Percentiles rank a stretch among this genome's conserved stretches.
phyloP scores from a whole-genome alignment of 176 grass and related monocot species.

The Oryza coarctata region DNA sequence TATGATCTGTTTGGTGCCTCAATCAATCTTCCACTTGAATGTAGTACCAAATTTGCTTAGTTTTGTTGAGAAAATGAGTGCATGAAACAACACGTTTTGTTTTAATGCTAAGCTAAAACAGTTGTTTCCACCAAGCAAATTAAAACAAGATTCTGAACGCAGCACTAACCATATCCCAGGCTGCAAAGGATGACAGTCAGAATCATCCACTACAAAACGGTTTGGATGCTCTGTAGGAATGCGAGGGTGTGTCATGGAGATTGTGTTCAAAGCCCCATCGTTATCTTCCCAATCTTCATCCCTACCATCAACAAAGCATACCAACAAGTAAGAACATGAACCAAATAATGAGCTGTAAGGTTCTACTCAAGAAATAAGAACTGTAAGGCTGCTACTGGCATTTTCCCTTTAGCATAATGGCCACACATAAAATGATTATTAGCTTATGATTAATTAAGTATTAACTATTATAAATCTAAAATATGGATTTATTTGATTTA shows the following conservation, averaged over 20 bases:
- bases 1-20: background rate
- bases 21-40: constrained; percentile 11
- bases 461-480: too few species aligned
- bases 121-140: constrained; percentile 12
- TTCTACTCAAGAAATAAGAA: background rate
- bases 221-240: constrained; percentile 80
- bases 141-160: constrained; percentile 21
- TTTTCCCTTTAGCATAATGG: too few species aligned
- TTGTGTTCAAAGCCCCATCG: constrained; percentile 91
- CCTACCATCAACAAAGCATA: constrained; percentile 32
- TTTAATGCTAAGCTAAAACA: background rate
- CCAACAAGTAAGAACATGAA: background rate
- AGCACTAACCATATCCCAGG: constrained; percentile 88
- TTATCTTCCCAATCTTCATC: constrained; percentile 99
- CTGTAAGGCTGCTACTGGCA: too few species aligned
- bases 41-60: background rate
- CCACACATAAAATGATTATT: too few species aligned
- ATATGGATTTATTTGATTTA: too few species aligned
- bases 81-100: background rate
- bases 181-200: constrained; percentile 83
- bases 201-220: constrained; percentile 66
- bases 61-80: background rate
- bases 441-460: too few species aligned
- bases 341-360: background rate
- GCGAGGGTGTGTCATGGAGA: constrained; percentile 89